phyloP scores from a whole-genome alignment of 768 basidiomycete species.

The Chalciporus sphaerocephalus region DNA sequence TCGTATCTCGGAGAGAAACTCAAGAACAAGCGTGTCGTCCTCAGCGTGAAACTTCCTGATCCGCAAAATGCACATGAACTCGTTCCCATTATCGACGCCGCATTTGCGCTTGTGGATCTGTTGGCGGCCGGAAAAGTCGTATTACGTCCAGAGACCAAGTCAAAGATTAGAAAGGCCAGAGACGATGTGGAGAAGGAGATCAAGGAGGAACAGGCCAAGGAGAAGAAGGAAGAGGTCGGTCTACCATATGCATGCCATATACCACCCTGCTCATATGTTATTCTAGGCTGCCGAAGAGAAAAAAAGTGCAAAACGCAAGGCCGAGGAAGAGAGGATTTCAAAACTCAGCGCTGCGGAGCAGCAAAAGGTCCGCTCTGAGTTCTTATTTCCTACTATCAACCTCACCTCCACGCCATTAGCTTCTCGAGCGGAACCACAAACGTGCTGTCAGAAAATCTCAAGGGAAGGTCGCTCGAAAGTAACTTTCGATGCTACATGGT shows the following conservation, averaged over 20 bases:
- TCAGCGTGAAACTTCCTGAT: conserved; percentile 58
- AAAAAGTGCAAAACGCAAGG: conserved; percentile 66
- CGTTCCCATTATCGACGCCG: conserved; percentile 53
- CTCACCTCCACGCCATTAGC: conserved; percentile 31
- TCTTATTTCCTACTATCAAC: not conserved
- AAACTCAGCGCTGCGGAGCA: conserved; percentile 76
- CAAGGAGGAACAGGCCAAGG: conserved; percentile 60
- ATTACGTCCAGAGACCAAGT: conserved; percentile 77
- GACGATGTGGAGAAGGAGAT: conserved; percentile 69
- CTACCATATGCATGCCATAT: not conserved
- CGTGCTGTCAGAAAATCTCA: conserved; percentile 66
- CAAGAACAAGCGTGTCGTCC: conserved; percentile 69
- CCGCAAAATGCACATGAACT: conserved; percentile 45
- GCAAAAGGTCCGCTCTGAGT: conserved; percentile 54
- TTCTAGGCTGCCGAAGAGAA: conserved; percentile 58
- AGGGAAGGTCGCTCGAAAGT: conserved; percentile 47
- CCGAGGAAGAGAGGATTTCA: conserved; percentile 68
- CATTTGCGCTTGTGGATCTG: conserved; percentile 74
- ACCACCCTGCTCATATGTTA: not conserved
- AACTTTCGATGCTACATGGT: not conserved
- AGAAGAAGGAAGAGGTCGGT: conserved; percentile 66
- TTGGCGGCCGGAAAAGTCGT: conserved; percentile 44
- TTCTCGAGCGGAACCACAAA: conserved; percentile 75
- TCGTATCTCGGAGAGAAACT: conserved; percentile 37
- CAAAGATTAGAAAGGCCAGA: conserved; percentile 69